Percentiles rank a stretch among this genome's conserved stretches.
Evolutionary conservation across 768 basidiomycete genomes (phyloP).

Genomic region (Xanthoconium stramineum): DNA sequence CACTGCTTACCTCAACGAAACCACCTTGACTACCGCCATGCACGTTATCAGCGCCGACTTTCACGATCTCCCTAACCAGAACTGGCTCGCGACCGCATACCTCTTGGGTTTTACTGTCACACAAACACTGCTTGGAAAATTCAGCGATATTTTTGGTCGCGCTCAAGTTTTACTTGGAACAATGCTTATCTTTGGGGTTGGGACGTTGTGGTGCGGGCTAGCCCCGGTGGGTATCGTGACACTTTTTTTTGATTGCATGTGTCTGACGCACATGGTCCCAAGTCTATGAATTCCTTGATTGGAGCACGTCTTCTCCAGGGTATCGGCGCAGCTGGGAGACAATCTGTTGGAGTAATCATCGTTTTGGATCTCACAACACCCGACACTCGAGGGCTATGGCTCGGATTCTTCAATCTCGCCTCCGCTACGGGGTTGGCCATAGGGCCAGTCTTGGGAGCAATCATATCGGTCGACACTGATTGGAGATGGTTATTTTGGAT

Average conservation of each 20-base stretch:
- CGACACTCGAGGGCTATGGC: conserved; percentile 34
- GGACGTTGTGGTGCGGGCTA: conserved; percentile 33
- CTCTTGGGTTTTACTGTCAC: conserved; percentile 37
- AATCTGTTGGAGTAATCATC: conserved; percentile 36
- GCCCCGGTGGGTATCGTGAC: conserved; percentile 24
- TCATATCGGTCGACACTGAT: conserved; percentile 39
- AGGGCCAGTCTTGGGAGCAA: conserved; percentile 46
- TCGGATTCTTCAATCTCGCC: conserved; percentile 34
- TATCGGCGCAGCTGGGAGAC: conserved; percentile 37
- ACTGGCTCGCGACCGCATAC: conserved; percentile 35
- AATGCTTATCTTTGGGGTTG: conserved; percentile 34
- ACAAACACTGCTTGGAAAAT: conserved; percentile 33
- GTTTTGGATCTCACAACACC: conserved; percentile 35
- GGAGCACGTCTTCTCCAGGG: conserved; percentile 34
- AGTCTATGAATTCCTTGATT: conserved; percentile 36
- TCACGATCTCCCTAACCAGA: conserved; percentile 29
- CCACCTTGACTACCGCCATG: conserved; percentile 35
- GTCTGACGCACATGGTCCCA: conserved; percentile 4
- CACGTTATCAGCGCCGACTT: conserved; percentile 33
- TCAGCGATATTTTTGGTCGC: conserved; percentile 36
- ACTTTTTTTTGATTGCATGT: neutral
- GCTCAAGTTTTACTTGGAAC: conserved; percentile 33
- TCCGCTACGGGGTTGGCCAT: conserved; percentile 43
- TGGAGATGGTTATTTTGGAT: conserved; percentile 52
- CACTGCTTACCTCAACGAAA: conserved; percentile 36